Conservation (phyloP, 2,329 filamentous ascomycete species). For the Epicoccum sorghinum region DNA sequence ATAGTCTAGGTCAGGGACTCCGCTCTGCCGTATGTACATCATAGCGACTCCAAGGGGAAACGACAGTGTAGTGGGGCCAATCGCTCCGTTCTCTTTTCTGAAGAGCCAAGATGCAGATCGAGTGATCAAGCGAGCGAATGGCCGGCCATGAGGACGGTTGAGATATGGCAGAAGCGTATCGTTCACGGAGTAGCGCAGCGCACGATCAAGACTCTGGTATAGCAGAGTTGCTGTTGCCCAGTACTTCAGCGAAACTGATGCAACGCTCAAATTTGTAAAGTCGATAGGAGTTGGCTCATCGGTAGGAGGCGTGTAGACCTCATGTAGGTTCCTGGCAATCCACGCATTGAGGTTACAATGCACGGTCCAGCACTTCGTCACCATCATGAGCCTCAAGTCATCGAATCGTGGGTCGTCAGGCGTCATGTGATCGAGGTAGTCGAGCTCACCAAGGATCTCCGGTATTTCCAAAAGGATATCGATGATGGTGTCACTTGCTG, state of each 20-base stretch:
- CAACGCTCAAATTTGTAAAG: conserved; percentile 24
- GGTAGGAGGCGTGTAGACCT: conserved; percentile 20
- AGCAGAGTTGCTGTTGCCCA: conserved; percentile 32
- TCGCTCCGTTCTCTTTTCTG: conserved; percentile 25
- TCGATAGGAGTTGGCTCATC: conserved; percentile 18
- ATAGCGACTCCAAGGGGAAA: conserved; percentile 32
- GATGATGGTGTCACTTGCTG: conserved; percentile 42
- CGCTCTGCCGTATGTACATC: conserved; percentile 24
- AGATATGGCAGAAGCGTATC: conserved; percentile 17
- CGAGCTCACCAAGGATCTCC: conserved; percentile 38
- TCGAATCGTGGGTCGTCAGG: conserved; percentile 5
- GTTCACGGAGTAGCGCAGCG: conserved; percentile 12
- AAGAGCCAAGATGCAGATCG: conserved; percentile 34
- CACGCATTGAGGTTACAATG: conserved; percentile 30
- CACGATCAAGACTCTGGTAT: conserved; percentile 28
- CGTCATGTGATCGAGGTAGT: conserved; percentile 19
- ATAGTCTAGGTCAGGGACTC: conserved; percentile 22
- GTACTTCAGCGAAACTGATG: conserved; percentile 30
- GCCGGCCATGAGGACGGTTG: conserved; percentile 26
- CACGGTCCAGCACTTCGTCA: conserved; percentile 26
- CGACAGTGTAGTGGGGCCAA: conserved; percentile 24
- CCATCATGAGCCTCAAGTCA: conserved; percentile 9
- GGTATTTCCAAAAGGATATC: conserved; percentile 44
- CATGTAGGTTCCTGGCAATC: conserved; percentile 16
- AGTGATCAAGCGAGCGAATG: conserved; percentile 33